Evolutionary conservation across 75 land plant species (phyloP), one percentile per base, ranked within the genome.

Genomic region (Ceratopteris richardii): DNA sequence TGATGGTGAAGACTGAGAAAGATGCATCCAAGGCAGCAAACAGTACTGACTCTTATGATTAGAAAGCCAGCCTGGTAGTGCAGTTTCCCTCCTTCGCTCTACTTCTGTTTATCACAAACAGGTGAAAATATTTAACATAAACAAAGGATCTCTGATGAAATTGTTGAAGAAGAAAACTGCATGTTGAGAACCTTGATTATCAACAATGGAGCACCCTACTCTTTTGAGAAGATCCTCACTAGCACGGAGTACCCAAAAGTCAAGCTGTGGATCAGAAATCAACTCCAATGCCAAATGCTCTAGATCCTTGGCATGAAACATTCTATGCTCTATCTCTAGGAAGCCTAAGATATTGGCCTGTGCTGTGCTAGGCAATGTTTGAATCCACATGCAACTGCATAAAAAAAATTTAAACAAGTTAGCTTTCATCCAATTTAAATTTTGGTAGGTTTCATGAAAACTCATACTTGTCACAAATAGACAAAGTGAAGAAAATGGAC

Each of bases 181-280:
- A 33, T 4, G 3, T 29, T 64, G 25, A 31, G 13, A 19, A 27
- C 44, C 61, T 18, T 57, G 47, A 21, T 24, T 40, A 50, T 3
- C 9, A 4, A 4, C 37, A 3, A 4, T 33, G 37, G 37, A 33
- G 37, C 37, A 33, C 9, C 37, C 37, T 9, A 76, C 51, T 31
- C 26, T 47, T 20, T 61, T 58, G 37, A 80, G 62, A 73, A 87
- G 66, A 56, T 78, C 54, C 22, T 56, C 63, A 0, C 80, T 87
- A 40, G 77, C 77, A 61, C 51, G 65, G 51, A 54, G 63, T n/a
- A 80, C 91, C 91, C 91, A 83, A 46, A 87, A 80, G 43, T 79
- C 82, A n/a, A 54, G 52, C 40, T 60, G 66, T 1, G 50, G 63
- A 69, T 10, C 27, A 31, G 54, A 33, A 18, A 51, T 26, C 51